phyloP scores from a whole-genome alignment of 352 stramenopile species.

The Phytophthora sojae region DNA sequence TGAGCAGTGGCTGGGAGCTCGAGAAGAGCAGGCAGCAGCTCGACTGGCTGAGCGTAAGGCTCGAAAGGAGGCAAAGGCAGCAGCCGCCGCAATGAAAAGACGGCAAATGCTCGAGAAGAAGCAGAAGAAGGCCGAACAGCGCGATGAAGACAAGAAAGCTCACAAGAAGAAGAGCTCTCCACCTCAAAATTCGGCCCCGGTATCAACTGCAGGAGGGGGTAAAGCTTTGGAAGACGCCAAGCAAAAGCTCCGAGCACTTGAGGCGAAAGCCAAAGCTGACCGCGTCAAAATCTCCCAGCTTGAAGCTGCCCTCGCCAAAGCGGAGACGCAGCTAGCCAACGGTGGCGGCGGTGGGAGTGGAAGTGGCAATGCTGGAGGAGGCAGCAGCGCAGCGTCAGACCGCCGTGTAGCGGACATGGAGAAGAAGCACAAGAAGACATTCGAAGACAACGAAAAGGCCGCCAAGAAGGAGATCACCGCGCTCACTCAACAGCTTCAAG shows the following conservation, averaged over 20 bases:
- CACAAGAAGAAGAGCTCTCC: constrained; percentile 33
- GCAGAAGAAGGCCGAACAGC: constrained; percentile 25
- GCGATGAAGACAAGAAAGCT: constrained; percentile 10
- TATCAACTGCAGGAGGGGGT: constrained; percentile 6
- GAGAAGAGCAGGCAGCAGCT: constrained; percentile 38
- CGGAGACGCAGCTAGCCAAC: constrained; percentile 44
- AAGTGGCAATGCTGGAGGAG: constrained; percentile 25
- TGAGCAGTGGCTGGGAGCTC: constrained; percentile 40
- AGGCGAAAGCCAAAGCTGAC: constrained; percentile 73
- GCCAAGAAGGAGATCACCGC: constrained; percentile 56
- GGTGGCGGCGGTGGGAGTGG: constrained; percentile 20
- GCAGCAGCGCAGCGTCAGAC: constrained; percentile 42
- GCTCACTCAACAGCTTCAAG: constrained; percentile 59
- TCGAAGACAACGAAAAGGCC: constrained; percentile 73
- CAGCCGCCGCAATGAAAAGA: constrained; percentile 11
- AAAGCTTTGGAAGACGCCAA: constrained; percentile 69
- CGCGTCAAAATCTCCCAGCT: constrained; percentile 82
- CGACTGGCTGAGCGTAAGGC: constrained; percentile 25
- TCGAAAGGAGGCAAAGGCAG: constrained; percentile 31
- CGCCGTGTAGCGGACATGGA: constrained; percentile 74
- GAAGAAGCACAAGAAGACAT: constrained; percentile 79
- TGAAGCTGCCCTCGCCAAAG: constrained; percentile 65
- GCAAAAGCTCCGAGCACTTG: constrained; percentile 78
- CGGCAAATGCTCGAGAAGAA: constrained; percentile 31
- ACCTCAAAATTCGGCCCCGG: constrained; percentile 4